These are phyloP conservation scores for Ochetophila trinervis DNA, from an alignment of 306 rosid species.

Conservation along the genomic window DNA sequence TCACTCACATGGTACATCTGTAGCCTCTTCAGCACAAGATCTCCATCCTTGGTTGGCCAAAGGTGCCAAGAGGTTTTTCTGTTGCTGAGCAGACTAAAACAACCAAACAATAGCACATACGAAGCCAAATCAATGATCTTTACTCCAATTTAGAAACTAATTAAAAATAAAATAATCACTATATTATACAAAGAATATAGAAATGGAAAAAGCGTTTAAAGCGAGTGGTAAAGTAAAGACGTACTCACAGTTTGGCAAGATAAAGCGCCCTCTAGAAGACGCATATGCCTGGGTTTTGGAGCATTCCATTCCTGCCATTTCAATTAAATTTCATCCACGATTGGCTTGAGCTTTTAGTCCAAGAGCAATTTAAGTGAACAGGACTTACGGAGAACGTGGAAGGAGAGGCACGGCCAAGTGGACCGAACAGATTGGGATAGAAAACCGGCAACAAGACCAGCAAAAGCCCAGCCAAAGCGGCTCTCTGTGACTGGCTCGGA, in stretches of 20 bases:
- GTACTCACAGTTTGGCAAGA: slow-evolving; percentile 49
- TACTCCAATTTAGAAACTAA: not conserved
- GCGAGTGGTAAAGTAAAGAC: slow-evolving; percentile 22
- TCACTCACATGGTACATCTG: slow-evolving; percentile 56
- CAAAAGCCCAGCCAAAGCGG: slow-evolving; percentile 30
- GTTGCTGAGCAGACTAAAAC: slow-evolving; percentile 33
- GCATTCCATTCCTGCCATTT: slow-evolving; percentile 66
- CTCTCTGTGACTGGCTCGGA: slow-evolving; percentile 30
- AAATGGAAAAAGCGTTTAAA: not conserved
- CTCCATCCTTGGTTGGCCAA: slow-evolving; percentile 75
- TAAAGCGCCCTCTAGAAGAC: slow-evolving; percentile 65
- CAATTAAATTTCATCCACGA: not conserved
- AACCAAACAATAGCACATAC: not conserved
- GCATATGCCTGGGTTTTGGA: slow-evolving; percentile 67
- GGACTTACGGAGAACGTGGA: slow-evolving; percentile 57
- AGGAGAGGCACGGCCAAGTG: slow-evolving; percentile 56
- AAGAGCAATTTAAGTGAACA: not conserved
- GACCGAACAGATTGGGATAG: slow-evolving; percentile 57
- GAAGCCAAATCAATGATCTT: not conserved
- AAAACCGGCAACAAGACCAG: slow-evolving; percentile 51
- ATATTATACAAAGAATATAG: too few relatives aligned
- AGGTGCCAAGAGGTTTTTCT: slow-evolving; percentile 70
- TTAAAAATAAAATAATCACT: slow-evolving; percentile 13
- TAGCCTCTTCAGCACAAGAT: slow-evolving; percentile 46
- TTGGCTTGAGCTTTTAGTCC: not conserved